Percentiles rank a stretch among this genome's conserved stretches.
Evolutionary conservation across 1,139 yeast species (phyloP).

Genomic region (Suhomyces coccinellae): DNA sequence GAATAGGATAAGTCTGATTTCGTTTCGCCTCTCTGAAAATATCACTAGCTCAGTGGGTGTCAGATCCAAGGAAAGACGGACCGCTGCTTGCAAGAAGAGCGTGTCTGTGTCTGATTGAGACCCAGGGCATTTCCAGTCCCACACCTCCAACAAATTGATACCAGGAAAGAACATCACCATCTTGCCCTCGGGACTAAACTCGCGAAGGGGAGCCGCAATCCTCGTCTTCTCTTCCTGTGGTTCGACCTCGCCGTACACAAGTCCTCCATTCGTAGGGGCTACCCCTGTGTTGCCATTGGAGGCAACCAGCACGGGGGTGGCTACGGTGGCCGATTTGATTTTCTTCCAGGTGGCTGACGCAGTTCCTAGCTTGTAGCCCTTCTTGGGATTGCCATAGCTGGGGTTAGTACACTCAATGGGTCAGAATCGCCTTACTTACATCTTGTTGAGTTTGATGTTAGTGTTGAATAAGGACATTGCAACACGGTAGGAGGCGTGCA

Average conservation of each 20-base stretch:
- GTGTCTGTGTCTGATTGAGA: conserved; percentile 30
- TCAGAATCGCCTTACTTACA: conserved; percentile 14
- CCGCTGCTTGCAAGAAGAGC: conserved; percentile 27
- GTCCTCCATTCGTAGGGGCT: background rate
- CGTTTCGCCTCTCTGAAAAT: background rate
- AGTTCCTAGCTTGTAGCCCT: conserved; percentile 42
- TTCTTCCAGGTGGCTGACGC: conserved; percentile 49
- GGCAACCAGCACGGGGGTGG: background rate
- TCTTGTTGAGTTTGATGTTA: conserved; percentile 16
- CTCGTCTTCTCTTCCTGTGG: background rate
- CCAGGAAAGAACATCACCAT: conserved; percentile 36
- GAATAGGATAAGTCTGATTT: background rate
- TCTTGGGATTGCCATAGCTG: conserved; percentile 22
- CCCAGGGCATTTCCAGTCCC: conserved; percentile 49
- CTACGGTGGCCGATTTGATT: conserved; percentile 36
- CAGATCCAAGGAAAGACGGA: background rate
- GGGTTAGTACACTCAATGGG: conserved; percentile 11
- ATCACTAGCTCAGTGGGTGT: background rate
- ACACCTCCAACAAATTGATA: conserved; percentile 39
- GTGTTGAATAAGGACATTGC: conserved; percentile 15
- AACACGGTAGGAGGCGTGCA: background rate
- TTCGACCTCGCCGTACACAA: background rate
- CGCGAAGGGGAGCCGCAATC: background rate
- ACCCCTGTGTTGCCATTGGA: background rate
- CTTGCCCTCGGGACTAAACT: conserved; percentile 37